These are phyloP conservation scores for Petunia secreta DNA, from an alignment of 257 asterid genomes.

Conservation along the genomic window DNA sequence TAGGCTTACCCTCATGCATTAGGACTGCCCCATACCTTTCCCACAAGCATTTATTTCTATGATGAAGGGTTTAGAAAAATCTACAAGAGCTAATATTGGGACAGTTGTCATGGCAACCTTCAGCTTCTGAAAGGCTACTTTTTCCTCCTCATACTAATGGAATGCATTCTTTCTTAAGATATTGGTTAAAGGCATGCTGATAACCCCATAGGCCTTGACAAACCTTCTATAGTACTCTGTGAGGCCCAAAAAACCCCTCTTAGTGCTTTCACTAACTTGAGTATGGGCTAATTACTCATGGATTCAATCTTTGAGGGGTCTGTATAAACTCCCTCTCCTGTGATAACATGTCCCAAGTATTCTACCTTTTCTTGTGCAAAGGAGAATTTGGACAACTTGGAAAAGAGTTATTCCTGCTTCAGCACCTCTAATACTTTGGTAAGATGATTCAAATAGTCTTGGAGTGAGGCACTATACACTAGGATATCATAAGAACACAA, in stretches of 20 bases:
- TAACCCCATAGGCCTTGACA: background rate
- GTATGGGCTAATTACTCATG: background rate
- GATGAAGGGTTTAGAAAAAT: too few relatives aligned
- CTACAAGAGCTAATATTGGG: background rate
- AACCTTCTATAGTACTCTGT: background rate
- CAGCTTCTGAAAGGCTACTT: background rate
- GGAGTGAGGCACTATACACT: background rate
- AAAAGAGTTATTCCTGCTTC: background rate
- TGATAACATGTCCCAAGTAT: background rate
- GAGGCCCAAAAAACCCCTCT: background rate
- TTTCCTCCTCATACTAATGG: background rate
- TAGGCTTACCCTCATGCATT: too few relatives aligned
- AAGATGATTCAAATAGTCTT: background rate
- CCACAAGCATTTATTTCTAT: background rate
- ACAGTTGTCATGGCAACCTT: background rate
- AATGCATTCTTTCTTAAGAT: background rate
- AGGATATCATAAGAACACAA: background rate
- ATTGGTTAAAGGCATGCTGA: background rate
- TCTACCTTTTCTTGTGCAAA: background rate
- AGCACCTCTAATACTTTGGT: background rate
- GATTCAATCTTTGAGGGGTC: background rate
- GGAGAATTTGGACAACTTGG: background rate
- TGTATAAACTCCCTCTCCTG: background rate
- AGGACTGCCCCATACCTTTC: background rate
- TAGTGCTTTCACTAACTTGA: too few relatives aligned